Evolutionary conservation across 768 basidiomycete species (phyloP), one percentile per base, ranked within the genome.

Genomic region (Rhizopogon rudus): DNA sequence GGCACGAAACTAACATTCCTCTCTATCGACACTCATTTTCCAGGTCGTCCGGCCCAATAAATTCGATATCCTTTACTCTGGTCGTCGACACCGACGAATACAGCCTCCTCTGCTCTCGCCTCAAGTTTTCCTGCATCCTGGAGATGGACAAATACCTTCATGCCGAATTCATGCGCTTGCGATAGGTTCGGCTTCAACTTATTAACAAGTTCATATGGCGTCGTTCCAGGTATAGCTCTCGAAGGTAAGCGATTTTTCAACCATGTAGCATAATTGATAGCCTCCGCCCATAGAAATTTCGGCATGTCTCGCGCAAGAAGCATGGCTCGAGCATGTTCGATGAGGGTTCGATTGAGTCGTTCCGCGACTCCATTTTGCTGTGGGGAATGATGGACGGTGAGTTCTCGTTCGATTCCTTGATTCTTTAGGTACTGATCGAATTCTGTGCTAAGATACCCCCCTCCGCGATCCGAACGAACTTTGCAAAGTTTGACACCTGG

Each of bases 1-100:
- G 53, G 45, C 29, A 6, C 3, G 6, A 57, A 57, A 25, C 60
- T 63, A 39, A 73, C 60, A 39, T 71, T 69, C 5, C 67, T 57
- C 57, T 75, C 67, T 3, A 71, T 65, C 0, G 62, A 65, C n/a
- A 75, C 59, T 0, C 46, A 3, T 22, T 22, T 22, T 22, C 22
- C 53, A 5, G 51, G 52, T 52, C 52, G 57, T 5, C 60, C 51
- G 6, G 65, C 58, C 65, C 69, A 73, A 54, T 74, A 75, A 17
- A 75, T 62, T 0, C 65, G 59, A 35, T 65, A 64, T 1, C 68
- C 71, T 33, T 67, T 69, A 58, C 67, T 71, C 20, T 68, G 57
- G 3, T 63, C 56, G 57, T 73, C 68, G 56, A 70, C 69, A 0
- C 74, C 71, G 17, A 76, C 58, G 61, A 68, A 76, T 7, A 57